These are phyloP conservation scores for Tuber melanosporum DNA, from an alignment of 495 filamentous ascomycete genomes.

Conservation along the genomic window DNA sequence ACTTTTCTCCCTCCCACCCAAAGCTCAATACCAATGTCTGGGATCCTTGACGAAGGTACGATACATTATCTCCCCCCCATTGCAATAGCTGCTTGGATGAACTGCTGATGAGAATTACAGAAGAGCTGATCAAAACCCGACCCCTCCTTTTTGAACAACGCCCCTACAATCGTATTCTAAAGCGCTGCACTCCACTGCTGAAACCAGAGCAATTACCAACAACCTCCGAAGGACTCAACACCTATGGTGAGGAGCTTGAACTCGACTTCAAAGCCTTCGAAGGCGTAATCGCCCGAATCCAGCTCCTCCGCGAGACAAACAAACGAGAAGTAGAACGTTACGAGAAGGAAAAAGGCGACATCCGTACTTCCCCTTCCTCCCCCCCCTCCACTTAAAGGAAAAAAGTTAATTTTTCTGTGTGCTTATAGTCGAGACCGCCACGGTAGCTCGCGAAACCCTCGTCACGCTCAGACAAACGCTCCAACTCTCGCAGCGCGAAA, in stretches of 20 bases:
- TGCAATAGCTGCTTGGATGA: slow-evolving; percentile 19
- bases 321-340: slow-evolving; percentile 79
- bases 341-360: slow-evolving; percentile 68
- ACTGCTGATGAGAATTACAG: slow-evolving; percentile 43
- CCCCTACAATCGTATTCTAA: slow-evolving; percentile 82
- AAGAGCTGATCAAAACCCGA: slow-evolving; percentile 82
- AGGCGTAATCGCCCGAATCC: slow-evolving; percentile 76
- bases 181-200: slow-evolving; percentile 60
- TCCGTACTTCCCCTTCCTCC: slow-evolving; percentile 41
- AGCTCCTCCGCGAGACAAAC: slow-evolving; percentile 79
- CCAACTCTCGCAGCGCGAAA: slow-evolving; percentile 68
- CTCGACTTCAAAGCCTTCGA: slow-evolving; percentile 90
- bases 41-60: slow-evolving; percentile 22
- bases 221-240: slow-evolving; percentile 56
- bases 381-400: neutral
- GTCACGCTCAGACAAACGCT: slow-evolving; percentile 62
- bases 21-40: slow-evolving; percentile 3
- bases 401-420: slow-evolving; percentile 47
- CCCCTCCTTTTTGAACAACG: slow-evolving; percentile 88
- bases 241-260: slow-evolving; percentile 64
- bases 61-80: neutral
- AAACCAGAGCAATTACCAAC: slow-evolving; percentile 48
- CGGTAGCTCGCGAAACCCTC: slow-evolving; percentile 71
- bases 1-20: neutral
- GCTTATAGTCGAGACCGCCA: slow-evolving; percentile 46